Evolutionary conservation across 78 protist species (phyloP), one percentile per base, ranked within the genome.

Genomic region (Acrasis kona): DNA sequence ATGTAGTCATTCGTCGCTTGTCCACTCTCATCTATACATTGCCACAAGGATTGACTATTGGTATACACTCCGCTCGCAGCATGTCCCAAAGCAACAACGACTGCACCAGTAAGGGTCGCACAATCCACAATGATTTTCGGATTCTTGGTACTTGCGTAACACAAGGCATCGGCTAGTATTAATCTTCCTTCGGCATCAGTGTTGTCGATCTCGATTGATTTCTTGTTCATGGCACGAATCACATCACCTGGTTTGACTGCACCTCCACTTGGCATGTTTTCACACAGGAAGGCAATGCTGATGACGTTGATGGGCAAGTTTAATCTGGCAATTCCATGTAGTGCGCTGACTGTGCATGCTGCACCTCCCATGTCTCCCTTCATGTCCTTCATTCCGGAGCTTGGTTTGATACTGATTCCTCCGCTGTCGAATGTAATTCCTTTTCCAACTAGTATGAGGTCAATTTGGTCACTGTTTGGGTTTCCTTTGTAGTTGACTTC

Each of bases 131-230:
- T 69, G 10, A 65, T 34, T 10, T 41, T 10, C 32, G 93, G 92
- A 10, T 41, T 71, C 39, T 74, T n/a, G 35, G 10, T 37, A 61
- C 2, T 2, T 4, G 93, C 93, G 57, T 92, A 86, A 64, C 19
- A 42, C 38, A 92, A 74, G 4, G 87, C 94, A 57, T 92, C 96
- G 66, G 89, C 87, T 2, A 92, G 84, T 28, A 84, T 78, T 8
- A 92, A 58, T 37, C 92, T 71, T 32, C 97, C 97, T 64, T 93
- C 97, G 3, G 97, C 97, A 66, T 93, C 97, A 12, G 95, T 90
- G 87, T 93, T 93, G 83, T 88, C 88, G 30, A 93, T 37, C 69
- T 90, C 89, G 4, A 92, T 82, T 1, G 85, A 78, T 70, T 69
- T 72, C 34, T 93, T 92, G 27, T 65, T 77, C 41, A 35, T 12